Base-by-base conservation (phyloP, 306 rosid species). In the Vigna nakashimae region DNA sequence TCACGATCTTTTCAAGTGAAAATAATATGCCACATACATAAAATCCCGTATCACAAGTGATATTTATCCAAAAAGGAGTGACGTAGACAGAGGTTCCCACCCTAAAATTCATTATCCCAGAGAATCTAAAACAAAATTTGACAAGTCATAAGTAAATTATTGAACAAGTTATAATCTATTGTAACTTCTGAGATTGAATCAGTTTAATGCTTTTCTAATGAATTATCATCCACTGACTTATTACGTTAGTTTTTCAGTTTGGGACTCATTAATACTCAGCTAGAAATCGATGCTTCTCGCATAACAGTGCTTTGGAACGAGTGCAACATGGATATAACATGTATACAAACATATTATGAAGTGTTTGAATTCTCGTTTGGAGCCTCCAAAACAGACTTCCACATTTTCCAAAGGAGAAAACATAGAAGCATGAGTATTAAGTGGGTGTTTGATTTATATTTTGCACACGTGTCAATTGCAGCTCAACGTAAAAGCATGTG, bases 141-240 rank as follows among this genome's bases (percentile, higher is more conserved):
- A 73, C 26, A 1, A 45, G 43, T 72, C 45, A 26, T 7, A 67
- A 45, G 36, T 36, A 53, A 60, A 43, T 72, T 72, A 11, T 17
- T 17, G 65, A 63, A 42, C 32, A 43, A 68, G 65, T 50, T 65
- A 72, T 49, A 36, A 52, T 62, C 56, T 26, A 66, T 46, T n/a
- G 36, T 52, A 60, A 48, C n/a, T 46, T 59, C 8, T 20, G 57
- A 69, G 68, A 56, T 60, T 22, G 50, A 62, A 79, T 56, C 66
- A 74, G 76, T 59, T 10, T 22, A 71, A 45, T 59, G 48, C 74
- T 60, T 62, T 74, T 72, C 56, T 57, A 76, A 71, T 15, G 13
- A 71, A 38, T 24, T 45, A 79, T 49, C 70, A 26, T 69, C 81
- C 55, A 65, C 43, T 13, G 20, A 45, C 34, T 86, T 59, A 5